Evolutionary conservation across 768 basidiomycete genomes (phyloP), one percentile per base, ranked within the genome.

Genomic region (Tulasnella sp.): DNA sequence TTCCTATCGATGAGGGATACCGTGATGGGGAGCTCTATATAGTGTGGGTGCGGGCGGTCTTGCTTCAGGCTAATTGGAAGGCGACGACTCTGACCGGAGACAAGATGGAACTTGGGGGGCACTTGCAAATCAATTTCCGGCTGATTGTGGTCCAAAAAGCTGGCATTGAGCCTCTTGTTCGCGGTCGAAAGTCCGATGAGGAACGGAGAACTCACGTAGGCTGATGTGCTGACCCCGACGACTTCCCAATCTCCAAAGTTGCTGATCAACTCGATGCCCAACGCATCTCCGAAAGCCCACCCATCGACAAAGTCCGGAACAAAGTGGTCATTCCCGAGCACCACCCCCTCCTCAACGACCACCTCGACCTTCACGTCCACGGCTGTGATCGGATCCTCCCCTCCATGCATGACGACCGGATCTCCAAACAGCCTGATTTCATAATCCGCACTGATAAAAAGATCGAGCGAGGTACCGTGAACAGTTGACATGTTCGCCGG

Each of bases 401-500:
- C n/a, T 16, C 40, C 28, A 34, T 50, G 31, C 20, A 58, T 28
- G 16, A 60, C 77, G 31, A 74, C 28, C 9, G 81, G 81, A 75
- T 81, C 81, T 4, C 81, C 81, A 75, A 81, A 81, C 60, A 81
- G 41, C 37, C 81, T 54, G 22, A 81, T 81, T 40, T 81, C 81
- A 48, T 81, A 81, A 34, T 81, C 81, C 18, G 58, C 64, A 44
- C 75, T 76, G 28, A 81, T 81, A 37, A 81, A 81, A 41, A 81
- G n/a, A 40, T 81, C 81, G 46, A 75, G 74, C 24, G 73, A n/a
- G 22, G 74, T 75, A 18, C 37, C 44, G 7, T 34, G 40, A 20
- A 28, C 31, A 2, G 50, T 20, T 8, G 60, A 76, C n/a, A 79
- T 28, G 31, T 50, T 54, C 7, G 22, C 1, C 9, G 60, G 41